phyloP scores from a whole-genome alignment of 164 flowering plant genomes.

The Platanus orientalis region DNA sequence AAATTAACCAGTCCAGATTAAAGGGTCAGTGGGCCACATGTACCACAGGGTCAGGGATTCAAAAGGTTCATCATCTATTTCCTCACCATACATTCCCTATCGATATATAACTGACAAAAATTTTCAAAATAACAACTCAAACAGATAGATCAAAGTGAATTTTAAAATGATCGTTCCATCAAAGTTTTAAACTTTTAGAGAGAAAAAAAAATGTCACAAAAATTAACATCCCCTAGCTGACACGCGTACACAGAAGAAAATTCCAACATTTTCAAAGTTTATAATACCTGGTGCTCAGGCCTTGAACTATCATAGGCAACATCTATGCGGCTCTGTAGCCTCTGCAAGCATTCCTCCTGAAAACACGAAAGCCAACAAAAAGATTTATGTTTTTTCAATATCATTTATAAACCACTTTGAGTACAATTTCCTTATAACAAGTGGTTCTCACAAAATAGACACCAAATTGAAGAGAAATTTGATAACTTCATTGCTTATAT shows the following conservation, averaged over 20 bases:
- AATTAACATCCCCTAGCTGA: too few species aligned
- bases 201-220: background rate
- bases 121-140: too few species aligned
- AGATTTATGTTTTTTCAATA: background rate
- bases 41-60: background rate
- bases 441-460: too few species aligned
- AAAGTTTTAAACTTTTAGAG: too few species aligned
- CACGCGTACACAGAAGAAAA: background rate
- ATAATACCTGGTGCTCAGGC: slow-evolving; percentile 77
- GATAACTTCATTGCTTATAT: too few species aligned
- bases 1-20: background rate
- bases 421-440: too few species aligned
- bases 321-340: slow-evolving; percentile 79
- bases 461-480: too few species aligned
- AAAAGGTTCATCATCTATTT: background rate
- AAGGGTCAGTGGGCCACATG: background rate
- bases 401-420: too few species aligned
- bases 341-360: slow-evolving; percentile 89
- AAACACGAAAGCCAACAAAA: slow-evolving; percentile 5
- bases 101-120: background rate
- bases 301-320: slow-evolving; percentile 77
- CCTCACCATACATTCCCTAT: background rate
- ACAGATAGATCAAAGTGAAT: too few species aligned
- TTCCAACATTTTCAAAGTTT: background rate
- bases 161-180: too few species aligned